Base-by-base conservation (phyloP, 108 stramenopile genomes). In the Tribonema minus region DNA sequence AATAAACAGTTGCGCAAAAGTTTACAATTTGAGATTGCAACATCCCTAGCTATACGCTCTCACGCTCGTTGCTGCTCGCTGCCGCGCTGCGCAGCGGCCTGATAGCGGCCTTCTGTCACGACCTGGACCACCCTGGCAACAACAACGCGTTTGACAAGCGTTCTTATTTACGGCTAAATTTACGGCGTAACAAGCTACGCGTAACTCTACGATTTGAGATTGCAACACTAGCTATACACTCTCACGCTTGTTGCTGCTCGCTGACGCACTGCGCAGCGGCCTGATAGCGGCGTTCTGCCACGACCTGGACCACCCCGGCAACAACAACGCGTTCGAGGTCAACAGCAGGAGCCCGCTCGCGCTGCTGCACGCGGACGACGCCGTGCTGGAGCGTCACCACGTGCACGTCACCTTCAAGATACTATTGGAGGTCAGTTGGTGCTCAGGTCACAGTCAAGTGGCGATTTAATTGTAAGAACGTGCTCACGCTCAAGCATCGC, bases 241-340 rank as follows among this genome's bases (percentile, higher is more conserved):
- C 9, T 20, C 46, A 54, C 9, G 46, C 46, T 54, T 9, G 46
- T 15, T 54, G 46, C 46, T 15, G 46, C 20, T 20, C 9, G 46
- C 20, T 9, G 46, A 54, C 20, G 46, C 46, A 54, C 46, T 15
- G 20, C 20, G 20, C 46, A 54, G 46, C 20, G 46, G 46, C 20
- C 46, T 84, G 27, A 65, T 77, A 15, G 84, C 81, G 3, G 81
- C 81, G 0, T 82, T 71, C 20, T 81, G 81, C 27, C 84, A 84
- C 70, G 84, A 84, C 64, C 37, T 77, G n/a, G 84, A 84, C 46
- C 84, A 84, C 31, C 84, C 83, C 3, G 83, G 83, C 30, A 77
- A 70, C 9, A 81, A 81, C 32, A 84, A 84, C 68, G 73, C 30
- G 35, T 84, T 72, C 61, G 80, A 81, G 37, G 72, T 84, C 20